Evolutionary conservation across 108 stramenopile species (phyloP), one percentile per base, ranked within the genome.

Genomic region (Nitzschia sp.): DNA sequence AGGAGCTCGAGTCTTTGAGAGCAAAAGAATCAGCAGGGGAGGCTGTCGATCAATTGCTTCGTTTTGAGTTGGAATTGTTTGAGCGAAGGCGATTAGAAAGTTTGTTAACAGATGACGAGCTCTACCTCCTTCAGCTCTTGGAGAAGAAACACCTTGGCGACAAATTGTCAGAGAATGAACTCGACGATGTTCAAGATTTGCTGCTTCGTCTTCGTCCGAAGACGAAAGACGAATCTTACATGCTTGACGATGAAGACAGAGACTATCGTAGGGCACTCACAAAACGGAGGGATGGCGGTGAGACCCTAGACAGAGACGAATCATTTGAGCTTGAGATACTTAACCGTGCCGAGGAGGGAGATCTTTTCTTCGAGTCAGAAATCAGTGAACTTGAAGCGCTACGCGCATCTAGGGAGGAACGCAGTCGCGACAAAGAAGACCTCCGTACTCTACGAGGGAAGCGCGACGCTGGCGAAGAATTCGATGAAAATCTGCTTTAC

Each of bases 401-500:
- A 17, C 28, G 58, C 3, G 32, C 6, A 26, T 19, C 36, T 4
- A 11, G 38, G 26, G 57, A n/a, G n/a, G 28, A 28, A 21, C 23
- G 68, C 1, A 21, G 9, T n/a, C 55, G 24, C n/a, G 56, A 68
- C 25, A 31, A 46, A 26, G 38, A 0, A 24, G 23, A 53, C 15
- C 51, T 66, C 2, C 25, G 23, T 25, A 0, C 54, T 31, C 34
- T 66, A 15, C 35, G 46, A 8, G 31, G 21, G 11, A 8, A 27
- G 3, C 0, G 19, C 25, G 2, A 53, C 23, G 17, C 19, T 15
- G 64, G 54, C 13, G 74, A 60, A 61, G 66, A 68, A 21, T 31
- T 38, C 21, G 74, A 75, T n/a, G 47, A 15, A 13, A 15, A 63
- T 53, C 23, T 53, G 31, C 48, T 75, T 1, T 68, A 67, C 49